A percentile compares a stretch with the other conserved stretches of the same genome.
Conservation (phyloP, 2,329 filamentous ascomycete species). For the Bipolaris oryzae region DNA sequence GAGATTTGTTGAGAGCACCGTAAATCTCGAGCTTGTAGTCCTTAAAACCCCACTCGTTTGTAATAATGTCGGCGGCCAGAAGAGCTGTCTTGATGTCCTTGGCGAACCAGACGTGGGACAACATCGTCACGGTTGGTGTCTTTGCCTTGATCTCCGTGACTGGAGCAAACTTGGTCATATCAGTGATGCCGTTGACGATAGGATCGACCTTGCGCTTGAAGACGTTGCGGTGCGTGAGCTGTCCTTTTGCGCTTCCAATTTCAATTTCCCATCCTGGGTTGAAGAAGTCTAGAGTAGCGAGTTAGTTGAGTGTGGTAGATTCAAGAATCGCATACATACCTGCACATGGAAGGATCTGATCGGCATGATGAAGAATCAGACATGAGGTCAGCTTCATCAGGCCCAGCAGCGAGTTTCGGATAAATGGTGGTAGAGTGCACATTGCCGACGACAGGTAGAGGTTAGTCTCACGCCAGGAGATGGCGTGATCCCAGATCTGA, state of each 20-base stretch:
- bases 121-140: slow-evolving; percentile 67
- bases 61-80: slow-evolving; percentile 67
- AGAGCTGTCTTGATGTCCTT: slow-evolving; percentile 71
- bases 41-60: slow-evolving; percentile 69
- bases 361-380: slow-evolving; percentile 60
- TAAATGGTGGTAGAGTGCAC: slow-evolving; percentile 50
- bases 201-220: slow-evolving; percentile 67
- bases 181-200: slow-evolving; percentile 68
- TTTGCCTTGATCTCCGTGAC: slow-evolving; percentile 64
- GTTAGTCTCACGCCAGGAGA: slow-evolving; percentile 64
- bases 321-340: slow-evolving; percentile 17
- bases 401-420: slow-evolving; percentile 49
- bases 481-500: slow-evolving; percentile 69
- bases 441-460: slow-evolving; percentile 50
- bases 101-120: slow-evolving; percentile 64
- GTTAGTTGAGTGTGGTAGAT: background rate
- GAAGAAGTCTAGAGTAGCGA: slow-evolving; percentile 60
- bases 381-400: slow-evolving; percentile 51
- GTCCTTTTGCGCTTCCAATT: slow-evolving; percentile 64
- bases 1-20: slow-evolving; percentile 67
- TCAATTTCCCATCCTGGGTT: slow-evolving; percentile 69
- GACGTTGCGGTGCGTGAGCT: slow-evolving; percentile 61
- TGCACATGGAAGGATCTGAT: slow-evolving; percentile 54
- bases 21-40: slow-evolving; percentile 69
- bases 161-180: slow-evolving; percentile 67